Conservation (phyloP, 441 rosid genomes). For the Erysimum cheiri region DNA sequence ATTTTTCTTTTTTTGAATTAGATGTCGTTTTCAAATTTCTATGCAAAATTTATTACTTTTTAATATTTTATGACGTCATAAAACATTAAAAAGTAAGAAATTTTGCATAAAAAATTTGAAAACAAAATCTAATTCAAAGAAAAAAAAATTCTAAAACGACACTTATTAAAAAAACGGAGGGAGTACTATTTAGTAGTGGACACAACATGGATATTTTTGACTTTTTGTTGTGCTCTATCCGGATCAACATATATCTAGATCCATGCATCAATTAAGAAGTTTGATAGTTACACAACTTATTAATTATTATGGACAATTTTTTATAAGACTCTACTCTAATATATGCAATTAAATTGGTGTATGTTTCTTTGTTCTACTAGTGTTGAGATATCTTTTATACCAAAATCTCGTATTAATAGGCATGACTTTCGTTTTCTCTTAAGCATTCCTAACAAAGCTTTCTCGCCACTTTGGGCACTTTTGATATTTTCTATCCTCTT, state of each 20-base stretch:
- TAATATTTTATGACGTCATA: too few species aligned
- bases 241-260: not conserved
- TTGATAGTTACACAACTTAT: too few species aligned
- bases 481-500: too few species aligned
- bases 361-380: conserved; percentile 1
- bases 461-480: not conserved
- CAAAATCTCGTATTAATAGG: not conserved
- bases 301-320: not conserved
- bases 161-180: too few species aligned
- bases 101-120: too few species aligned
- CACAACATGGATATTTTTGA: not conserved
- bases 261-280: too few species aligned
- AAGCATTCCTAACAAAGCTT: not conserved
- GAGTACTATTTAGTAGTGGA: not conserved
- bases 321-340: not conserved
- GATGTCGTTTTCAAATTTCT: too few species aligned
- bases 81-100: too few species aligned
- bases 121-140: too few species aligned
- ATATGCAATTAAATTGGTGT: not conserved
- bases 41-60: too few species aligned
- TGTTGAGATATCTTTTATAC: not conserved
- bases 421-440: not conserved
- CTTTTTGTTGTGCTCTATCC: not conserved
- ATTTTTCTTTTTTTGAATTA: too few species aligned
- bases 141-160: too few species aligned